Evolutionary conservation across 2,329 filamentous ascomycete species (phyloP).

Genomic region (Pseudogymnoascus sp.): DNA sequence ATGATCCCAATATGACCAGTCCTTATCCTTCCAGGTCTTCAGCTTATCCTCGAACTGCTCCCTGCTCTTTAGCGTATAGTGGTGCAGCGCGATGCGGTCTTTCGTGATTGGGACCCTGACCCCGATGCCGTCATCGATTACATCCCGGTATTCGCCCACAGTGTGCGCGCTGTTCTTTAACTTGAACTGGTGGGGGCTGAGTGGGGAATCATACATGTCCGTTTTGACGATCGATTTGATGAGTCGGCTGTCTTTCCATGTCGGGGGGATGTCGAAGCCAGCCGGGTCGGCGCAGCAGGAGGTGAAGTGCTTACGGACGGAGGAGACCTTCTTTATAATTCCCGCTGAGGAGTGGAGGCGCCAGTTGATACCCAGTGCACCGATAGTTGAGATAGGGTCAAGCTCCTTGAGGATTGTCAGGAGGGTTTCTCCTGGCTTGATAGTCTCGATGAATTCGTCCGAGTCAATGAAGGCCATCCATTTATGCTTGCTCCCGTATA

Average conservation of each 20-base stretch:
- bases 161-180: slow-evolving; percentile 16
- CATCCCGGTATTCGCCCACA: slow-evolving; percentile 23
- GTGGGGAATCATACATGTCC: slow-evolving; percentile 14
- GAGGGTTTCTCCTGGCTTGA: slow-evolving; percentile 19
- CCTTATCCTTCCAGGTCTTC: slow-evolving; percentile 21
- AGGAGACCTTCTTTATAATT: slow-evolving; percentile 19
- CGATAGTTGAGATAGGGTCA: slow-evolving; percentile 20
- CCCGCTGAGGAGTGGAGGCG: slow-evolving; percentile 25
- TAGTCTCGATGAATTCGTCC: slow-evolving; percentile 15
- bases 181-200: slow-evolving; percentile 22
- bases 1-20: slow-evolving; percentile 19
- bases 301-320: slow-evolving; percentile 23
- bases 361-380: slow-evolving; percentile 28
- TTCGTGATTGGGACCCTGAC: slow-evolving; percentile 24
- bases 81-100: slow-evolving; percentile 25
- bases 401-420: slow-evolving; percentile 22
- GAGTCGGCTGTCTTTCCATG: slow-evolving; percentile 21
- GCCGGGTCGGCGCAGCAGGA: slow-evolving; percentile 21
- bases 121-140: slow-evolving; percentile 14
- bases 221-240: slow-evolving; percentile 28
- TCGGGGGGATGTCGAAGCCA: slow-evolving; percentile 13
- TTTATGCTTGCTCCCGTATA: slow-evolving; percentile 13
- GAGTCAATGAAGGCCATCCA: slow-evolving; percentile 14
- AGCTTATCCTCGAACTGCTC: slow-evolving; percentile 26
- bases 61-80: slow-evolving; percentile 27